These are phyloP conservation scores for Barnettozyma sp. DNA, from an alignment of 805 yeast genomes.

Conservation along the genomic window DNA sequence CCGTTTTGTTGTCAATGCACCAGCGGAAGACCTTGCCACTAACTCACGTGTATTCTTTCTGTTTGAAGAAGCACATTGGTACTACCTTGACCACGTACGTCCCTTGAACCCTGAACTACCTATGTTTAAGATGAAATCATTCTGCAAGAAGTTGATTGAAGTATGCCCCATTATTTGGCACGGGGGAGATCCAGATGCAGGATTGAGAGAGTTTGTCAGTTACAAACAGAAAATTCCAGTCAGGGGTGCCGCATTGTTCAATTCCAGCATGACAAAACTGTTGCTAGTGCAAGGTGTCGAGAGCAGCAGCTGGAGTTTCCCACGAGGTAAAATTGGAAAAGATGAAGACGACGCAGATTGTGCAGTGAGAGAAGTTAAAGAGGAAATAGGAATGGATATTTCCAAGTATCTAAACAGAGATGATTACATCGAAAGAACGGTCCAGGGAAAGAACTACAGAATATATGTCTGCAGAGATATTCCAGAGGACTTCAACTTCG, in stretches of 20 bases:
- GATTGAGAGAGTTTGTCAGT: slow-evolving; percentile 68
- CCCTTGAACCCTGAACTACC: slow-evolving; percentile 72
- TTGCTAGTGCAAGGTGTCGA: slow-evolving; percentile 82
- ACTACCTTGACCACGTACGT: slow-evolving; percentile 78
- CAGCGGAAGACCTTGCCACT: slow-evolving; percentile 81
- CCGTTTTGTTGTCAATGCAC: slow-evolving; percentile 85
- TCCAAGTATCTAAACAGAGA: slow-evolving; percentile 57
- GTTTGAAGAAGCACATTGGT: slow-evolving; percentile 98
- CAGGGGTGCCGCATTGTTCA: slow-evolving; percentile 88
- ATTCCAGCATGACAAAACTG: slow-evolving; percentile 58
- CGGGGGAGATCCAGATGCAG: slow-evolving; percentile 78
- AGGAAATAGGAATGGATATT: slow-evolving; percentile 90
- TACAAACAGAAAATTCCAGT: slow-evolving; percentile 92
- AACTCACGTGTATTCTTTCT: slow-evolving; percentile 81
- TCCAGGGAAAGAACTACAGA: slow-evolving; percentile 77
- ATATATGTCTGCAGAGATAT: slow-evolving; percentile 73
- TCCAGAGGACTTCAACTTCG: slow-evolving; percentile 68
- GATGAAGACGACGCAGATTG: slow-evolving; percentile 85
- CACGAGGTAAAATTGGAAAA: slow-evolving; percentile 93
- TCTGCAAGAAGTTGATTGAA: slow-evolving; percentile 60
- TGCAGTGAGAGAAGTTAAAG: slow-evolving; percentile 86
- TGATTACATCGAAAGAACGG: slow-evolving; percentile 74
- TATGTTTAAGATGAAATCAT: slow-evolving; percentile 64
- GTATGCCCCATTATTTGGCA: slow-evolving; percentile 74
- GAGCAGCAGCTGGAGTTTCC: slow-evolving; percentile 86